Evolutionary conservation across 2,329 filamentous ascomycete species (phyloP), one percentile per base, ranked within the genome.

Genomic region (Aspergillus sp.): DNA sequence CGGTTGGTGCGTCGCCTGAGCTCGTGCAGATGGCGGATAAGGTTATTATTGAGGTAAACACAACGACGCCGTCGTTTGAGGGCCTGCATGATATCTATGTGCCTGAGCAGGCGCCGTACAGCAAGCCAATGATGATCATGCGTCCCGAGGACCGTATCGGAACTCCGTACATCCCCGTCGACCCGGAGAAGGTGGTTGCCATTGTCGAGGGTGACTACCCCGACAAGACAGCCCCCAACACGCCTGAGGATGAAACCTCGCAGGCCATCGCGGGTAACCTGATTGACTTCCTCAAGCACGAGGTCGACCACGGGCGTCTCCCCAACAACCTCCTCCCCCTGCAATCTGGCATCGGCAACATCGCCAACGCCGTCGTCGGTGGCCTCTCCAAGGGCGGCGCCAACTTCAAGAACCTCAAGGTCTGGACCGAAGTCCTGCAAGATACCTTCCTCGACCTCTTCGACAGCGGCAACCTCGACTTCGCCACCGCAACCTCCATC

Each of bases 391-490:
- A 85, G 49, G 78, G 78, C 12, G 76, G 75, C 51, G 87, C 86
- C 56, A 85, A 90, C 67, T 95, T 95, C 77, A 80, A 82, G 64
- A 87, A 94, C 73, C 79, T 95, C 49, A 90, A 86, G 66, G 90
- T 95, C 35, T 95, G 89, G 90, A 95, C 90, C 20, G 89, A 95
- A 71, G 89, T 95, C 43, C 82, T 95, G 49, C 89, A 95, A 73
- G 89, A 95, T 67, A 90, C 86, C 19, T 95, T 95, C 81, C 80
- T 95, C 20, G 90, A 95, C 66, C 85, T 95, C 47, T 94, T 95
- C 70, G 90, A 95, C 75, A 86, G 82, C 50, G 89, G 88, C 22
- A 84, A 88, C 63, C 79, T 95, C 17, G 88, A 94, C 72, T 95
- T 93, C 61, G 90, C 89, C 41, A 95, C 89, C 0, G 88, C 89